These are phyloP conservation scores for Vitis rupestris DNA, from an alignment of 164 flowering plant species.

Conservation along the genomic window DNA sequence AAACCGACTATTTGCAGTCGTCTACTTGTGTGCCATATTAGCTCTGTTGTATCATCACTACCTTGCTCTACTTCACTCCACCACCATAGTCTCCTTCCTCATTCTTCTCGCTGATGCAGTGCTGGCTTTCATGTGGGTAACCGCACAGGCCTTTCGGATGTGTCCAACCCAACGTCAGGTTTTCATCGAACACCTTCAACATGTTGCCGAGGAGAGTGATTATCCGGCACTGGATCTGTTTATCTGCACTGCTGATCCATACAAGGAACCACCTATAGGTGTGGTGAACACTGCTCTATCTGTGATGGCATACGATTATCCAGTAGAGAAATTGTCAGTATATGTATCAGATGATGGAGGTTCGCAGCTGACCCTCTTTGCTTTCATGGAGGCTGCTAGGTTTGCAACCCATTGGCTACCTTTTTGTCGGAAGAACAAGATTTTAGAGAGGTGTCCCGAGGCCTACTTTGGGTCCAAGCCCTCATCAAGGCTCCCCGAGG, in stretches of 20 bases:
- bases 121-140: too few species aligned
- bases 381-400: slow-evolving; percentile 58
- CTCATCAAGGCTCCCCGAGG: slow-evolving; percentile 2
- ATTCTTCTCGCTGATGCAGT: too few species aligned
- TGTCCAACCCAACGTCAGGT: too few species aligned
- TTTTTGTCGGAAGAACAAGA: slow-evolving; percentile 38
- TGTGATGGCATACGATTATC: slow-evolving; percentile 67
- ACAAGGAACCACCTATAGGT: slow-evolving; percentile 57
- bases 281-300: slow-evolving; percentile 60
- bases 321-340: slow-evolving; percentile 52
- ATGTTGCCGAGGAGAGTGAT: background rate
- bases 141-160: too few species aligned
- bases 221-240: slow-evolving; percentile 56
- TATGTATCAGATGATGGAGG: slow-evolving; percentile 72
- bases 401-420: slow-evolving; percentile 58
- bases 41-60: too few species aligned
- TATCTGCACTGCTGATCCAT: slow-evolving; percentile 67
- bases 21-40: too few species aligned
- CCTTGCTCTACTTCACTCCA: too few species aligned
- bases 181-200: too few species aligned
- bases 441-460: slow-evolving; percentile 41
- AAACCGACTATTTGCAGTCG: too few species aligned
- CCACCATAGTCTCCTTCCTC: too few species aligned
- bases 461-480: slow-evolving; percentile 28
- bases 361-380: slow-evolving; percentile 56